Evolutionary conservation across 2,329 filamentous ascomycete genomes (phyloP), one percentile per base, ranked within the genome.

Genomic region (Myriangium duriaei): DNA sequence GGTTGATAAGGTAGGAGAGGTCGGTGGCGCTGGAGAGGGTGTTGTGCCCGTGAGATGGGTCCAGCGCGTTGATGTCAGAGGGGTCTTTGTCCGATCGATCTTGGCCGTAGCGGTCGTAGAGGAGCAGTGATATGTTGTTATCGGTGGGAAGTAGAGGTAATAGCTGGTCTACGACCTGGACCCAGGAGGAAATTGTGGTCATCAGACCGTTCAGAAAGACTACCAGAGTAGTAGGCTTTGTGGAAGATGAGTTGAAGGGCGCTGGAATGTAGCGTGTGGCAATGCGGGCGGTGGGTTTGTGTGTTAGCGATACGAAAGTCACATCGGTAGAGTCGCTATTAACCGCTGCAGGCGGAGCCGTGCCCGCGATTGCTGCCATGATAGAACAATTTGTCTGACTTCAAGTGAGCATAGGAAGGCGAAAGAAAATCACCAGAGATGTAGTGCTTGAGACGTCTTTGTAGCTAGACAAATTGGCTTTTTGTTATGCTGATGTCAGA

Each of bases 41-140:
- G 12, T 40, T 38, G 4, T 33, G 31, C 2, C 37, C 42, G 19
- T 44, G 42, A 4, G 13, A 4, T 5, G 34, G 30, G 5, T 36
- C 5, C 1, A 32, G 16, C 10, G 31, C 21, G 19, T 17, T 18
- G 17, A 11, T 19, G 33, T 59, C 56, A 28, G 46, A 44, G 11
- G 55, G 63, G 34, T 74, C 69, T 3, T 53, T 50, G n/a, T 70
- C 68, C 33, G 50, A 64, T 47, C 56, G 64, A 7, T 71, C 71
- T 50, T 76, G 72, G 6, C 72, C 71, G 45, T 66, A 74, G 30
- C 72, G 69, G 51, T 76, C 72, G 44, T 75, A 76, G 31, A 64
- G 65, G 3, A 76, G 56, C 12, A 74, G 50, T 11, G 58, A 56
- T 1, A 65, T 65, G 34, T 58, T 56, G 7, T 51, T 46, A 2